A percentile compares a stretch with the other conserved stretches of the same genome.
Evolutionary conservation across 495 filamentous ascomycete genomes (phyloP).

Genomic region (Neurospora discreta): DNA sequence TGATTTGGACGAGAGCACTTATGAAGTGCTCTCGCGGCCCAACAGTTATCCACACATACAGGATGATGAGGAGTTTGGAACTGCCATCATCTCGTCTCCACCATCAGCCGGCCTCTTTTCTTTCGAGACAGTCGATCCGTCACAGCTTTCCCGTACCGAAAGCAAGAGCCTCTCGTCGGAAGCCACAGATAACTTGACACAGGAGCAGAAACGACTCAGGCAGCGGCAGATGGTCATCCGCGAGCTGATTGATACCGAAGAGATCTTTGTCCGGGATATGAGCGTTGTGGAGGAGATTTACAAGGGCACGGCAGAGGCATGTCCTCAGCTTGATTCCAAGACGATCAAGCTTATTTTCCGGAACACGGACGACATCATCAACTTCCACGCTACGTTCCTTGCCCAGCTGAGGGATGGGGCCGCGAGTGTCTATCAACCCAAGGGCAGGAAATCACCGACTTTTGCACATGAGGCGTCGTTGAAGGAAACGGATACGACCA

Average conservation of each 20-base stretch:
- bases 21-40: slow-evolving; percentile 30
- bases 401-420: slow-evolving; percentile 68
- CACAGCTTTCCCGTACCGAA: slow-evolving; percentile 6
- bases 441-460: slow-evolving; percentile 30
- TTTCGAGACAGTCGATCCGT: slow-evolving; percentile 19
- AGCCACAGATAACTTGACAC: slow-evolving; percentile 15
- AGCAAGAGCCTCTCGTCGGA: slow-evolving; percentile 15
- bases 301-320: slow-evolving; percentile 81
- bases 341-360: slow-evolving; percentile 83
- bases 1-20: slow-evolving; percentile 19
- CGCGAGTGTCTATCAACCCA: slow-evolving; percentile 55
- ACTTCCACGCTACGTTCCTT: slow-evolving; percentile 68
- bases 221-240: slow-evolving; percentile 71
- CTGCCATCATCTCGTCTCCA: slow-evolving; percentile 17
- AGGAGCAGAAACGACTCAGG: slow-evolving; percentile 36
- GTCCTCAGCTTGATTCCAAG: slow-evolving; percentile 63
- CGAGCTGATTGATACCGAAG: slow-evolving; percentile 86
- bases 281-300: slow-evolving; percentile 94
- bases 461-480: slow-evolving; percentile 15
- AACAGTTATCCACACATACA: slow-evolving; percentile 29
- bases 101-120: slow-evolving; percentile 25
- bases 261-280: slow-evolving; percentile 81
- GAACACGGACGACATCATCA: slow-evolving; percentile 77
- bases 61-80: slow-evolving; percentile 23
- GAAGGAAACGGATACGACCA: slow-evolving; percentile 22